These are phyloP conservation scores for Fonsecaea pedrosoi DNA, from an alignment of 2,329 filamentous ascomycete species.

Conservation along the genomic window DNA sequence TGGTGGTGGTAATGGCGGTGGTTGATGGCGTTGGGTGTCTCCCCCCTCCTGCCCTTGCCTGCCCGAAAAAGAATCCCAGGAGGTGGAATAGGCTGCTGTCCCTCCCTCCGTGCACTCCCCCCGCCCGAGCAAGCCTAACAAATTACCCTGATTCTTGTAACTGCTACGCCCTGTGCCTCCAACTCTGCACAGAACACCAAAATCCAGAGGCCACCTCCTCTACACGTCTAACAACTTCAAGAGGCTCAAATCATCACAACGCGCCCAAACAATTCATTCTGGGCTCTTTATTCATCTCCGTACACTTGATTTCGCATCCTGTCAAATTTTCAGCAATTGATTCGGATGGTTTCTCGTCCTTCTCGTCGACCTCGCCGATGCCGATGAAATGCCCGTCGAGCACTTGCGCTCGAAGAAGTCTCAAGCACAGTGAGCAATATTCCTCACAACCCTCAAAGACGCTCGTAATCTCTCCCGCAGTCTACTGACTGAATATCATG, in stretches of 20 bases:
- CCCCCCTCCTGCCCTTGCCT: neutral
- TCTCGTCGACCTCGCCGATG: conserved; percentile 24
- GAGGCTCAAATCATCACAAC: conserved; percentile 47
- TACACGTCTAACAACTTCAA: conserved; percentile 30
- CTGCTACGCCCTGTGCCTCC: conserved; percentile 15
- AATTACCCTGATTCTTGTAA: conserved; percentile 6
- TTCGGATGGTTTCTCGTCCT: conserved; percentile 56
- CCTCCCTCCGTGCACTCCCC: conserved; percentile 6
- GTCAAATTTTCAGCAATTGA: conserved; percentile 54
- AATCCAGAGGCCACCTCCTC: conserved; percentile 22
- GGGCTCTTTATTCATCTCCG: conserved; percentile 55
- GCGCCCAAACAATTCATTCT: conserved; percentile 52
- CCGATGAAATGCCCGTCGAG: conserved; percentile 47
- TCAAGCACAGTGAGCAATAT: conserved; percentile 58
- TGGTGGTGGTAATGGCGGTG: neutral
- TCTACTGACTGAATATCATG: conserved; percentile 46
- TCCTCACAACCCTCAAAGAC: conserved; percentile 43
- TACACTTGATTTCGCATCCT: conserved; percentile 48
- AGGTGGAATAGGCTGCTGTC: conserved; percentile 8
- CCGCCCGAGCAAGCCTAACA: conserved; percentile 7
- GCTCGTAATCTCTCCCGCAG: conserved; percentile 39
- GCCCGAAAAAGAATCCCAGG: conserved; percentile 4
- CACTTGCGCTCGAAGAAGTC: conserved; percentile 57
- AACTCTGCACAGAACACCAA: conserved; percentile 22
- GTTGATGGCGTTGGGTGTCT: neutral